Base-by-base conservation (phyloP, 345 rosid genomes). In the Draba incana region DNA sequence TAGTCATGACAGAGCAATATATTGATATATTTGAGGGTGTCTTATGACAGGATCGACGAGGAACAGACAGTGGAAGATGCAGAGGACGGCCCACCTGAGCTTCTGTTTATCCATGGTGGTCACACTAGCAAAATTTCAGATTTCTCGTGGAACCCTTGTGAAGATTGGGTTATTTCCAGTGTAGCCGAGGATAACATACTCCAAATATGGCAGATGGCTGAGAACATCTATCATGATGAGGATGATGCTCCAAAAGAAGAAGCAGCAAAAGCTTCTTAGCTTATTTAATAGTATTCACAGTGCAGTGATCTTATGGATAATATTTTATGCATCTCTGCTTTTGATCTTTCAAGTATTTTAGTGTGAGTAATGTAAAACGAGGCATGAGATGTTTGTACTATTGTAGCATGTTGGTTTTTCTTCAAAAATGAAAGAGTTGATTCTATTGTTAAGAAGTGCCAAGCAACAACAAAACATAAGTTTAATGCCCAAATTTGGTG, bases 121-220 rank as follows among this genome's bases (percentile, higher is more conserved):
- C 99, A 95, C 74, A 95, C 99, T 1, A 88, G 99, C 81, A 95
- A 95, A 82, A 86, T 95, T 44, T 92, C 99, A 8, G 98, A 92
- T 77, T 95, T 95, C 75, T 92, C 99, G 5, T 94, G 99, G 99
- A 94, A 94, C 81, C 97, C 99, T 2, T 89, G 97, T 69, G 98
- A 94, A 74, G 99, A 94, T 70, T 94, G 99, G 99, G 98, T 94
- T 38, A 44, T 94, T 38, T 82, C 96, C 24, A 94, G 99, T 68
- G 99, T 94, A 42, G 97, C 99, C 1, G 99, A 94, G 72, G 99
- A 94, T 80, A 94, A 94, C 78, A 94, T 94, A 54, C 97, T 94
- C 61, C 99, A 94, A 57, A 92, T 94, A 71, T 94, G 99, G 99
- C 99, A 94, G 84, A 92, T 94, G 99, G 97, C 98, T 8, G 99